These are phyloP conservation scores for Exserohilum turcica DNA, from an alignment of 2,329 filamentous ascomycete genomes.

Conservation along the genomic window DNA sequence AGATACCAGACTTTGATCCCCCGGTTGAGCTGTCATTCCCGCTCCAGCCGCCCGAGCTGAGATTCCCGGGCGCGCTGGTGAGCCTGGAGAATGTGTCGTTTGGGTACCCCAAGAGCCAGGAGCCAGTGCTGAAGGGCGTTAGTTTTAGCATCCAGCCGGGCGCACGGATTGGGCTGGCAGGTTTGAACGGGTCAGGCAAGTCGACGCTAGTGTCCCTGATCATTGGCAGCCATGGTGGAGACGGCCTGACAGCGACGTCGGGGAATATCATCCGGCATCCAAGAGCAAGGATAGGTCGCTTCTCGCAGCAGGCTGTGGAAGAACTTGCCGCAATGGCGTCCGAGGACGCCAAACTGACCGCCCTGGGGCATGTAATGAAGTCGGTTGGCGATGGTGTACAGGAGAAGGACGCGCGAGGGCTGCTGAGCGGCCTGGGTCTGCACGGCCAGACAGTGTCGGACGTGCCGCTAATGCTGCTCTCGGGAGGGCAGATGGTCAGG, in stretches of 20 bases:
- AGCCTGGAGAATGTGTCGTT: slow-evolving; percentile 73
- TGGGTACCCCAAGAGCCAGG: slow-evolving; percentile 59
- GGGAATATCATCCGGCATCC: slow-evolving; percentile 71
- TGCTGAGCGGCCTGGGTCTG: slow-evolving; percentile 72
- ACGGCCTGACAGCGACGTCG: slow-evolving; percentile 57
- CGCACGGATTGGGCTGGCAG: slow-evolving; percentile 75
- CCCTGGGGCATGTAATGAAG: slow-evolving; percentile 65
- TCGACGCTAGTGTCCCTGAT: slow-evolving; percentile 76
- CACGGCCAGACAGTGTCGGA: slow-evolving; percentile 73
- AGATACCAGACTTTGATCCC: slow-evolving; percentile 65
- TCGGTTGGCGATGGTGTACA: slow-evolving; percentile 59
- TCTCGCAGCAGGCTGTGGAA: slow-evolving; percentile 80
- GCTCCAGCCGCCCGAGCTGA: slow-evolving; percentile 68
- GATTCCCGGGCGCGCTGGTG: slow-evolving; percentile 75
- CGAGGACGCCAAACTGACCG: slow-evolving; percentile 62
- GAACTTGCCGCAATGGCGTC: slow-evolving; percentile 63
- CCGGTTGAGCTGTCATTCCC: slow-evolving; percentile 64
- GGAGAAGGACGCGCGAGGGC: slow-evolving; percentile 70
- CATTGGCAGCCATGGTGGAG: slow-evolving; percentile 54
- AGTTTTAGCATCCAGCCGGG: slow-evolving; percentile 73
- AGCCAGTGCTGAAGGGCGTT: slow-evolving; percentile 64
- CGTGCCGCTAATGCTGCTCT: slow-evolving; percentile 73
- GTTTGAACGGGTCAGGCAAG: slow-evolving; percentile 82
- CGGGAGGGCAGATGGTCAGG: slow-evolving; percentile 74
- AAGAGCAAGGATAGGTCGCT: slow-evolving; percentile 72